Percentiles rank a stretch among this genome's conserved stretches.
These are phyloP conservation scores for Globisporangium canariense DNA, from an alignment of 352 stramenopile genomes.

Conservation along the genomic window DNA sequence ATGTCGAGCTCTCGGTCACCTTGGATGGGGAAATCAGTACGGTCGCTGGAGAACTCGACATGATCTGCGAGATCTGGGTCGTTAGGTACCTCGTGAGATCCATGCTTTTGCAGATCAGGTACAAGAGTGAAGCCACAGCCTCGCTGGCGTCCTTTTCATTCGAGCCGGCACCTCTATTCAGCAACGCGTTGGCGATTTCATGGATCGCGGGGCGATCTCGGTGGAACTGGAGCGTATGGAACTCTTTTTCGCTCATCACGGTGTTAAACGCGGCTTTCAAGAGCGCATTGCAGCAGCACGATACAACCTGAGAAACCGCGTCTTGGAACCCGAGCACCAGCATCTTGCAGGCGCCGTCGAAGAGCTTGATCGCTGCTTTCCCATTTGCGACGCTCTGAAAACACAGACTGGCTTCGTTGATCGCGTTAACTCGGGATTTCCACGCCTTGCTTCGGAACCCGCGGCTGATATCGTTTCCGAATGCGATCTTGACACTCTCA, in stretches of 20 bases:
- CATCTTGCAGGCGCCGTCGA: constrained; percentile 63
- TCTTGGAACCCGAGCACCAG: constrained; percentile 54
- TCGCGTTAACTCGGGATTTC: constrained; percentile 51
- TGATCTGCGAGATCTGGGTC: constrained; percentile 44
- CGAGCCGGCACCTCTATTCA: constrained; percentile 49
- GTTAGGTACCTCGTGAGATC: constrained; percentile 66
- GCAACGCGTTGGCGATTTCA: constrained; percentile 40
- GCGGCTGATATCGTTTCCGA: constrained; percentile 48
- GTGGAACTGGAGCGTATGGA: constrained; percentile 62
- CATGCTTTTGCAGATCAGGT: constrained; percentile 78
- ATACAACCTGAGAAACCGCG: constrained; percentile 64
- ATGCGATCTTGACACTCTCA: constrained; percentile 36
- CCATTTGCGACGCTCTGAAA: constrained; percentile 42
- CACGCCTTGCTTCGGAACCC: constrained; percentile 54
- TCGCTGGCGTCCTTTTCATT: constrained; percentile 83
- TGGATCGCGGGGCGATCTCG: constrained; percentile 39
- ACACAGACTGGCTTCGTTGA: constrained; percentile 45
- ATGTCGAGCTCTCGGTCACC: background rate
- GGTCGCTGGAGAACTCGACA: constrained; percentile 22
- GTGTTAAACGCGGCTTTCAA: constrained; percentile 60
- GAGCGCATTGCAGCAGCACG: constrained; percentile 50
- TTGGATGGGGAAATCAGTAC: constrained; percentile 24
- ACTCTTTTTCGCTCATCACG: constrained; percentile 52
- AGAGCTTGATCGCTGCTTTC: constrained; percentile 48
- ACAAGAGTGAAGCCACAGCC: constrained; percentile 66